A percentile compares a stretch with the other conserved stretches of the same genome.
phyloP scores from a whole-genome alignment of 306 rosid genomes.

The Pueraria montana region DNA sequence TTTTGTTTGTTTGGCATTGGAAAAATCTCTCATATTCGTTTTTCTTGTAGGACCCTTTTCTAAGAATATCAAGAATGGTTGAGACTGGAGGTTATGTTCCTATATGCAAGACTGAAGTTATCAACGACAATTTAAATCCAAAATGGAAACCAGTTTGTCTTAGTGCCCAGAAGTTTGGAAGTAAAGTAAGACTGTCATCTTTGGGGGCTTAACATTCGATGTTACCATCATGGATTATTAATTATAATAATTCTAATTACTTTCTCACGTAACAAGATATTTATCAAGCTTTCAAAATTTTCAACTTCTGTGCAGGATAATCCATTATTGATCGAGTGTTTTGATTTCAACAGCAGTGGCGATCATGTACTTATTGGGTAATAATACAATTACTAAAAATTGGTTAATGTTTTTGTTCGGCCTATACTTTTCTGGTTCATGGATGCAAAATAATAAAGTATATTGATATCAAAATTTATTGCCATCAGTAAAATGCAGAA shows the following conservation, averaged over 20 bases:
- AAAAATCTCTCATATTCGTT: slow-evolving; percentile 16
- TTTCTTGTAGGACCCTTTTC: slow-evolving; percentile 78
- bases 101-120: slow-evolving; percentile 90
- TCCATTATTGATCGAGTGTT: slow-evolving; percentile 87
- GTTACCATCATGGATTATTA: not conserved
- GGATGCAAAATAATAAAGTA: slow-evolving; percentile 14
- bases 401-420: slow-evolving; percentile 12
- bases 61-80: slow-evolving; percentile 76
- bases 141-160: slow-evolving; percentile 78
- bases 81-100: slow-evolving; percentile 84
- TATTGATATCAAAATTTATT: slow-evolving; percentile 32
- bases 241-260: too few species aligned
- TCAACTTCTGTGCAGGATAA: slow-evolving; percentile 64
- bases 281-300: not conserved
- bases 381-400: slow-evolving; percentile 29
- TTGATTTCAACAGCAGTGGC: slow-evolving; percentile 87
- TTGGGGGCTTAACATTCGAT: slow-evolving; percentile 20
- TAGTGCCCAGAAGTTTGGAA: slow-evolving; percentile 75
- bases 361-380: slow-evolving; percentile 86
- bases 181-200: slow-evolving; percentile 67
- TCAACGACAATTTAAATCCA: slow-evolving; percentile 78
- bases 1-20: not conserved
- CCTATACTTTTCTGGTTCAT: not conserved
- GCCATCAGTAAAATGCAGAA: slow-evolving; percentile 71
- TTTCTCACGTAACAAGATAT: not conserved